Evolutionary conservation across 768 basidiomycete species (phyloP).

Genomic region (Steccherinum ochraceum): DNA sequence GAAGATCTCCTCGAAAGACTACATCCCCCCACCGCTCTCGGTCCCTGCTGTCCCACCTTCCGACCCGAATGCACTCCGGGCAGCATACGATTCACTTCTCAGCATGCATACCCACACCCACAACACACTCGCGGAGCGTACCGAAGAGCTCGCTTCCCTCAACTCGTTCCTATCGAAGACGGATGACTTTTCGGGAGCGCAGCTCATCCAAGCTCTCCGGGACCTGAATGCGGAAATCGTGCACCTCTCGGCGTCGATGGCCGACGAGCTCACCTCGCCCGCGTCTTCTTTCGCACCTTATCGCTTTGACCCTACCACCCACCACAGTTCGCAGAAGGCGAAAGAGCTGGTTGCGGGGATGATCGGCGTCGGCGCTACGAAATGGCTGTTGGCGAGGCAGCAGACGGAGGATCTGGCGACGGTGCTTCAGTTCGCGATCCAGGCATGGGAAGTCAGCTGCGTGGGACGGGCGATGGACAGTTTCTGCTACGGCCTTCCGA

Average conservation of each 20-base stretch:
- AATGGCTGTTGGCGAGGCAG: slow-evolving; percentile 21
- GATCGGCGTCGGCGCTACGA: slow-evolving; percentile 22
- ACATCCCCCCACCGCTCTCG: slow-evolving; percentile 7
- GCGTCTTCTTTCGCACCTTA: not conserved
- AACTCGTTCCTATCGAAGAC: slow-evolving; percentile 29
- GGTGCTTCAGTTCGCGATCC: slow-evolving; percentile 29
- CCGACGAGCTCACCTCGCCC: slow-evolving; percentile 22
- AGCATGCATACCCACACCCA: slow-evolving; percentile 18
- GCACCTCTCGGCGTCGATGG: slow-evolving; percentile 27
- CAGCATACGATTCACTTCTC: slow-evolving; percentile 19
- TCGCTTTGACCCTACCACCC: slow-evolving; percentile 15
- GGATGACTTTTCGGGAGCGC: slow-evolving; percentile 28
- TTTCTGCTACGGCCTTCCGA: slow-evolving; percentile 26
- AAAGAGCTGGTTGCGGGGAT: slow-evolving; percentile 22
- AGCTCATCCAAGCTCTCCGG: slow-evolving; percentile 26
- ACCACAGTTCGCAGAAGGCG: slow-evolving; percentile 18
- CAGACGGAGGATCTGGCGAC: slow-evolving; percentile 25
- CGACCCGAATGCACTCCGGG: slow-evolving; percentile 13
- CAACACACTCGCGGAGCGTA: slow-evolving; percentile 20
- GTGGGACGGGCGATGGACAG: slow-evolving; percentile 24
- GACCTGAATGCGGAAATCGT: slow-evolving; percentile 30
- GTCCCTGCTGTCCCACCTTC: slow-evolving; percentile 10
- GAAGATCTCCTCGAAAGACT: slow-evolving; percentile 10
- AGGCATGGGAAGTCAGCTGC: slow-evolving; percentile 31
- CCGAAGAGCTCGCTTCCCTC: slow-evolving; percentile 26